These are phyloP conservation scores for Epicoccum sorghinum DNA, from an alignment of 2,329 filamentous ascomycete genomes.

Conservation along the genomic window DNA sequence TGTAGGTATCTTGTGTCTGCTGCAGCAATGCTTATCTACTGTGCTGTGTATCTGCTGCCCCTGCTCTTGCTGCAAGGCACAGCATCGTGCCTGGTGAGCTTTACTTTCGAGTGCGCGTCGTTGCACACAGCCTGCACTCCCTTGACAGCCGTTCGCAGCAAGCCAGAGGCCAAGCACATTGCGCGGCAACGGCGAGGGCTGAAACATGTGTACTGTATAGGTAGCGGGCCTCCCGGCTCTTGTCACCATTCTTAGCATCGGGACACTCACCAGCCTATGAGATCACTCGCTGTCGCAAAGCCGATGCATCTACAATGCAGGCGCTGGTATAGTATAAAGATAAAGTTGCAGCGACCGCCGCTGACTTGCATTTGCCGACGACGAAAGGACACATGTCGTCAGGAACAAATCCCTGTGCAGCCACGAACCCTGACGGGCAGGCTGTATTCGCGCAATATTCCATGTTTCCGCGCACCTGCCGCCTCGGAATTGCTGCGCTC, in stretches of 20 bases:
- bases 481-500: not conserved
- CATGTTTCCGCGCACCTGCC: not conserved
- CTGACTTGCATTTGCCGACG: constrained; percentile 2
- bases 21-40: constrained; percentile 2
- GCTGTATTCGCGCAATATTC: not conserved
- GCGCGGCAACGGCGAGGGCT: constrained; percentile 14
- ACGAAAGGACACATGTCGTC: constrained; percentile 9
- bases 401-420: not conserved
- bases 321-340: not conserved
- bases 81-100: not conserved
- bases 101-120: not conserved
- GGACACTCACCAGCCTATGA: constrained; percentile 1
- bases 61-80: constrained; percentile 1
- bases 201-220: constrained; percentile 1
- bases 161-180: constrained; percentile 5
- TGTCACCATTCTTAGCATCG: constrained; percentile 7
- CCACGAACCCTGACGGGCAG: not conserved
- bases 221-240: not conserved
- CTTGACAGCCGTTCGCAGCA: constrained; percentile 11
- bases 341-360: not conserved
- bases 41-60: not conserved
- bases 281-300: not conserved
- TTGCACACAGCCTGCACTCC: constrained; percentile 9
- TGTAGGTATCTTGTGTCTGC: not conserved
- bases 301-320: constrained; percentile 4